These are phyloP conservation scores for Pseudogymnoascus verrucosus DNA, from an alignment of 2,329 filamentous ascomycete species.

Conservation along the genomic window DNA sequence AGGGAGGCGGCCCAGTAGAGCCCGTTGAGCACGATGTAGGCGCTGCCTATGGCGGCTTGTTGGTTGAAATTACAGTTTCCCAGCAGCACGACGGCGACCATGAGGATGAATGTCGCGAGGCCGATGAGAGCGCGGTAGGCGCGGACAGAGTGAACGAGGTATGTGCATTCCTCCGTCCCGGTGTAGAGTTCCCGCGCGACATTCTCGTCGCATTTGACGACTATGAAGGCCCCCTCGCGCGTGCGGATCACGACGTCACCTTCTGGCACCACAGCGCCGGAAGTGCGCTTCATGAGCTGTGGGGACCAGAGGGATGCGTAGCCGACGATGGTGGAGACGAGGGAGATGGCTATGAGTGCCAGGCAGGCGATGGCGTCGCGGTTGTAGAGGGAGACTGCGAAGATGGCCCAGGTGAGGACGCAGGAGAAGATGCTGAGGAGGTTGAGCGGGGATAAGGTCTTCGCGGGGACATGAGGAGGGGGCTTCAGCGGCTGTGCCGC, in stretches of 20 bases:
- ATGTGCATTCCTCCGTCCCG: constrained; percentile 52
- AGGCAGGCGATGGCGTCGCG: constrained; percentile 44
- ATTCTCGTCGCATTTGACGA: constrained; percentile 50
- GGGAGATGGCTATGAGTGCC: constrained; percentile 43
- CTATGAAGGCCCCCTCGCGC: constrained; percentile 50
- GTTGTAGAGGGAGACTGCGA: constrained; percentile 35
- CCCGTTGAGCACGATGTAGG: constrained; percentile 52
- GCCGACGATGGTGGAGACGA: constrained; percentile 46
- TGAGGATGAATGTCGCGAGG: constrained; percentile 50
- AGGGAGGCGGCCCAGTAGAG: constrained; percentile 43
- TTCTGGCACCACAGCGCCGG: constrained; percentile 35
- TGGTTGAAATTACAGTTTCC: constrained; percentile 55
- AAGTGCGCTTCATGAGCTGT: constrained; percentile 42
- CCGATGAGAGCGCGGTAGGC: constrained; percentile 47
- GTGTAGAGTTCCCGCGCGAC: constrained; percentile 56
- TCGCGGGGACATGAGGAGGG: constrained; percentile 42
- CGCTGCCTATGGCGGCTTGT: constrained; percentile 49
- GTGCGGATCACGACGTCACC: constrained; percentile 57
- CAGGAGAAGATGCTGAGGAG: constrained; percentile 45
- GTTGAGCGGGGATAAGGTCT: constrained; percentile 44
- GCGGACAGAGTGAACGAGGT: constrained; percentile 37
- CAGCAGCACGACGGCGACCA: constrained; percentile 52
- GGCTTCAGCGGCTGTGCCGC: constrained; percentile 17
- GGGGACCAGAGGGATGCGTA: constrained; percentile 52
- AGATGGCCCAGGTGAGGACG: constrained; percentile 40